phyloP scores from a whole-genome alignment of 179 eudicot species.

The Drosera spatulata region DNA sequence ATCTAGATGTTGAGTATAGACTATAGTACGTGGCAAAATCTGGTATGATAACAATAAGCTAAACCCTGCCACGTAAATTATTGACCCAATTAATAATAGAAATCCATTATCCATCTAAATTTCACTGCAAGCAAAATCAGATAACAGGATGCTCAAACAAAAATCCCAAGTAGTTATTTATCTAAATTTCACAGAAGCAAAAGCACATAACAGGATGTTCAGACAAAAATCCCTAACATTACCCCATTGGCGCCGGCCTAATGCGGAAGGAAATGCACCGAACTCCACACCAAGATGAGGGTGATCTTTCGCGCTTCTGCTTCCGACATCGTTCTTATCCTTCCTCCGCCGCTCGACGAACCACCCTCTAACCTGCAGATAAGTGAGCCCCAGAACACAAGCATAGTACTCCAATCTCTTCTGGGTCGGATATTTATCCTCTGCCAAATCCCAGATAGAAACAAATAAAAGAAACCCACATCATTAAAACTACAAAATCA shows the following conservation, averaged over 20 bases:
- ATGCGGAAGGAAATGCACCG: conserved; percentile 47
- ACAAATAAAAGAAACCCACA: not conserved
- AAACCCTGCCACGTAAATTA: too few relatives aligned
- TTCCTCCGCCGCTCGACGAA: conserved; percentile 27
- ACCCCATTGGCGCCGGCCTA: conserved; percentile 22
- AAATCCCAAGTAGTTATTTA: too few relatives aligned
- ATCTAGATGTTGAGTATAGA: too few relatives aligned
- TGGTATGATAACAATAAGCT: too few relatives aligned
- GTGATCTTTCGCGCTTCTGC: conserved; percentile 49
- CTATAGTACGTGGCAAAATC: too few relatives aligned
- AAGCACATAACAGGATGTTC: too few relatives aligned
- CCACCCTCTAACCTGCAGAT: conserved; percentile 35
- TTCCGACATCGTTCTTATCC: conserved; percentile 14
- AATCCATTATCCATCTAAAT: too few relatives aligned
- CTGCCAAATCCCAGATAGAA: conserved; percentile 15
- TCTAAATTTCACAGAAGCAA: too few relatives aligned
- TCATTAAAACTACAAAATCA: not conserved
- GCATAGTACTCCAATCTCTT: conserved; percentile 32
- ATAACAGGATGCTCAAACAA: too few relatives aligned
- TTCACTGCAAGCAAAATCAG: too few relatives aligned
- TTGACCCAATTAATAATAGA: too few relatives aligned
- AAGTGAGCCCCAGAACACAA: conserved; percentile 25
- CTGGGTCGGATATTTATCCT: conserved; percentile 32
- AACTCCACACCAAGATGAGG: conserved; percentile 71
- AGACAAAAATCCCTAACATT: not conserved